Percentiles rank a stretch among this genome's conserved stretches.
Conservation (phyloP, 768 basidiomycete species). For the Lyophyllum decastes region DNA sequence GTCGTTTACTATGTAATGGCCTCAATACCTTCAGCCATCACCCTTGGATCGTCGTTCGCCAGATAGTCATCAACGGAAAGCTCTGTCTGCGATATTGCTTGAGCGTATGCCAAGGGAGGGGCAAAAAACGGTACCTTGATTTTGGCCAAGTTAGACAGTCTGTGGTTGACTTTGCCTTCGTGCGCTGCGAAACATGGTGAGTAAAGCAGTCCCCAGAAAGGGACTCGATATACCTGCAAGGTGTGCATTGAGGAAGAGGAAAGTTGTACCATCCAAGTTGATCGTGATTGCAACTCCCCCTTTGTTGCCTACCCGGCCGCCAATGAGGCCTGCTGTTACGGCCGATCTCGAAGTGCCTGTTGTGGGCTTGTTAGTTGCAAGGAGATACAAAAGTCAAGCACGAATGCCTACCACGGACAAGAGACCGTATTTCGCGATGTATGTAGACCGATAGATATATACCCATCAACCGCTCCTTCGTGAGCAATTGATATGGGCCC, state of each 20-base stretch:
- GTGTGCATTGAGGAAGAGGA: slow-evolving; percentile 91
- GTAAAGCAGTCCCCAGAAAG: not conserved
- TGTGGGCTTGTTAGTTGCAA: not conserved
- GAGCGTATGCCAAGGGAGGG: not conserved
- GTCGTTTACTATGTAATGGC: not conserved
- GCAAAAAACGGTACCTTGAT: slow-evolving; percentile 64
- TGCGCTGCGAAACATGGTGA: slow-evolving; percentile 54
- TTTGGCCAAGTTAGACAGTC: slow-evolving; percentile 85
- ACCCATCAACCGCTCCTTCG: slow-evolving; percentile 92
- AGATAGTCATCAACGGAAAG: slow-evolving; percentile 81
- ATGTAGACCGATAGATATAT: slow-evolving; percentile 79
- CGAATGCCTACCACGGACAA: slow-evolving; percentile 55
- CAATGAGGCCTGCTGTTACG: slow-evolving; percentile 88
- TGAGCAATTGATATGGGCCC: slow-evolving; percentile 82
- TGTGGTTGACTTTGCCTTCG: slow-evolving; percentile 71
- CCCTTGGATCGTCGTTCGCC: slow-evolving; percentile 59
- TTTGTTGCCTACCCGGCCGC: slow-evolving; percentile 92
- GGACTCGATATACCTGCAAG: slow-evolving; percentile 61
- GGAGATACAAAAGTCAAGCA: not conserved
- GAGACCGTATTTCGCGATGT: slow-evolving; percentile 65
- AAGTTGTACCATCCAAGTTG: slow-evolving; percentile 77
- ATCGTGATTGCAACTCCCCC: slow-evolving; percentile 90
- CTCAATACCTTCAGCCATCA: slow-evolving; percentile 65
- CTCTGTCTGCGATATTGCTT: slow-evolving; percentile 51
- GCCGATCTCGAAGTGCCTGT: slow-evolving; percentile 75